These are phyloP conservation scores for Roridomyces roridus DNA, from an alignment of 768 basidiomycete species.

Conservation along the genomic window DNA sequence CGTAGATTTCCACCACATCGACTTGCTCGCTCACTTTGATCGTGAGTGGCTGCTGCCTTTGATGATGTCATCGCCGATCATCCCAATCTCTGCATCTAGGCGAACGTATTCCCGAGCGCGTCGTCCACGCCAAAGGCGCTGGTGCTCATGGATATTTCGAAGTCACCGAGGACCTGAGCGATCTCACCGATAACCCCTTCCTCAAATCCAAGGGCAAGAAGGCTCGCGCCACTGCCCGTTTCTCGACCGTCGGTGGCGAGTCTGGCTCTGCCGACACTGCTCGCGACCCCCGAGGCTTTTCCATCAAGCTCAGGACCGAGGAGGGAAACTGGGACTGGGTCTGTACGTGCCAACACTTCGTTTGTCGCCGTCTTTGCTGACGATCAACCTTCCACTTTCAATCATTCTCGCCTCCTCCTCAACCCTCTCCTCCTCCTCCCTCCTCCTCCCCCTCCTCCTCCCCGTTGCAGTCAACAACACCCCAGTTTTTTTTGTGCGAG, in stretches of 20 bases:
- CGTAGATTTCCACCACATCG: constrained; percentile 87
- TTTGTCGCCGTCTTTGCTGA: too few relatives aligned
- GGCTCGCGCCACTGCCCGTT: constrained; percentile 79
- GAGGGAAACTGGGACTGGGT: constrained; percentile 95
- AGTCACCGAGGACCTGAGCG: constrained; percentile 84
- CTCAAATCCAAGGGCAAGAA: constrained; percentile 72
- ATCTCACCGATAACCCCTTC: constrained; percentile 75
- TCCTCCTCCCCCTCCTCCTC: too few relatives aligned
- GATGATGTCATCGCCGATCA: too few relatives aligned
- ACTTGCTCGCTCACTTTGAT: constrained; percentile 90
- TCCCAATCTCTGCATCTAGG: neutral
- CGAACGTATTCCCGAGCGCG: constrained; percentile 96
- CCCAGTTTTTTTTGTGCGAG: constrained; percentile 89
- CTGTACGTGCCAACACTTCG: too few relatives aligned
- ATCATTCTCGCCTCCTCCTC: too few relatives aligned
- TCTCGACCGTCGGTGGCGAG: constrained; percentile 94
- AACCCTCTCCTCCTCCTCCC: too few relatives aligned
- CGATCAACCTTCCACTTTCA: too few relatives aligned
- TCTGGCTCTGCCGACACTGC: constrained; percentile 90
- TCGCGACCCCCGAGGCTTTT: constrained; percentile 93
- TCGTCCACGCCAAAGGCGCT: constrained; percentile 92
- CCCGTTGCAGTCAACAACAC: constrained; percentile 96
- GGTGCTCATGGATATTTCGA: constrained; percentile 95
- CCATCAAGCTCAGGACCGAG: constrained; percentile 86
- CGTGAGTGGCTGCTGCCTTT: too few relatives aligned